Percentiles rank a stretch among this genome's conserved stretches.
phyloP scores from a whole-genome alignment of 2,329 filamentous ascomycete genomes.

The Lecanicillium sp. region DNA sequence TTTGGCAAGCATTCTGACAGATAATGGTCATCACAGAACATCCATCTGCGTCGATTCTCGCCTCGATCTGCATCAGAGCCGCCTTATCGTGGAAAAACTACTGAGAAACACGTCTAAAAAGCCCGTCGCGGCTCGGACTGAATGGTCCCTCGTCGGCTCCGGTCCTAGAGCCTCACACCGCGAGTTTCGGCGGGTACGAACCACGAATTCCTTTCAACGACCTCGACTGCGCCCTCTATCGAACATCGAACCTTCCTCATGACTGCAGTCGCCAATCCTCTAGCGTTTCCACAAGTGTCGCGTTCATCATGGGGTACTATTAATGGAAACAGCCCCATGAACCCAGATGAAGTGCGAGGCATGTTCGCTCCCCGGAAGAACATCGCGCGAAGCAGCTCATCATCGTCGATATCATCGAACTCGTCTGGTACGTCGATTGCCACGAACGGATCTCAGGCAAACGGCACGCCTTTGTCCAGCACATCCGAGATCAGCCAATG shows the following conservation, averaged over 20 bases:
- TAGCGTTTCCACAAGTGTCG: conserved; percentile 57
- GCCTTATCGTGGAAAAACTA: neutral
- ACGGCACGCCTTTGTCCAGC: conserved; percentile 48
- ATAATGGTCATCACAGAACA: conserved; percentile 6
- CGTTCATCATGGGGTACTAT: conserved; percentile 58
- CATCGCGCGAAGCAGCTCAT: conserved; percentile 82
- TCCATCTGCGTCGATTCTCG: neutral
- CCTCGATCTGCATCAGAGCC: neutral
- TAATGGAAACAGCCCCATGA: conserved; percentile 63
- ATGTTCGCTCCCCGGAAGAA: conserved; percentile 89
- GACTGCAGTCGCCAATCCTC: conserved; percentile 63
- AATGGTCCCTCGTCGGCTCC: conserved; percentile 11
- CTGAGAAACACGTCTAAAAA: neutral
- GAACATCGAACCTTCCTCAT: conserved; percentile 39
- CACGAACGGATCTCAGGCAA: conserved; percentile 54
- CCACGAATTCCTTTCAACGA: conserved; percentile 16
- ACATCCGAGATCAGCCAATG: conserved; percentile 46
- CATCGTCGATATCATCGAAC: conserved; percentile 71
- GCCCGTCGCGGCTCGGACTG: conserved; percentile 9
- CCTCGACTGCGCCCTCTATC: conserved; percentile 20
- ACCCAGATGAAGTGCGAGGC: conserved; percentile 75
- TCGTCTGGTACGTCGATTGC: conserved; percentile 60
- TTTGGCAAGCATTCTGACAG: conserved; percentile 3
- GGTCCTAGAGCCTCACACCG: conserved; percentile 5
- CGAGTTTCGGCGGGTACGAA: conserved; percentile 8